Evolutionary conservation across 2,329 filamentous ascomycete species (phyloP).

Genomic region (Hymenoscyphus salicellus): DNA sequence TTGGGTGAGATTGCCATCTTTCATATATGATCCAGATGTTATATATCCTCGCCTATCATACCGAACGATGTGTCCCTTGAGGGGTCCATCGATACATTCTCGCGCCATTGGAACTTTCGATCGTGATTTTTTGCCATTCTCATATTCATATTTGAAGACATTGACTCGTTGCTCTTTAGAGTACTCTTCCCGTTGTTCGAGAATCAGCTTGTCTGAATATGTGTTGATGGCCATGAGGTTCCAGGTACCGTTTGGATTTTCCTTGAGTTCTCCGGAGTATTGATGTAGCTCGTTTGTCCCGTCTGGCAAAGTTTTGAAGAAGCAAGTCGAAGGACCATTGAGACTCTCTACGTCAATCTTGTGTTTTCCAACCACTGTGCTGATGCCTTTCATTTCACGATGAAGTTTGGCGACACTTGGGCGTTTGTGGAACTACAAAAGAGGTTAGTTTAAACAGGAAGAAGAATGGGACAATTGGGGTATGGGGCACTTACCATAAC

Average conservation of each 20-base stretch:
- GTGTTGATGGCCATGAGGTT: conserved; percentile 45
- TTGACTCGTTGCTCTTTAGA: conserved; percentile 41
- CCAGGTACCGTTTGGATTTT: conserved; percentile 43
- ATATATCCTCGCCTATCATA: conserved; percentile 53
- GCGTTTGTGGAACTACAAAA: background rate
- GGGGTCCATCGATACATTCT: conserved; percentile 45
- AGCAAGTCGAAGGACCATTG: conserved; percentile 48
- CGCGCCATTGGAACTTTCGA: conserved; percentile 42
- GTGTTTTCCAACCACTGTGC: background rate
- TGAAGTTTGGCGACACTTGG: background rate
- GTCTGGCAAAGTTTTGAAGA: conserved; percentile 31
- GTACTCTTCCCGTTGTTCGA: conserved; percentile 34
- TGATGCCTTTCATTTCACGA: conserved; percentile 10
- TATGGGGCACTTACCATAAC: background rate
- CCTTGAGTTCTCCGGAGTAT: conserved; percentile 30
- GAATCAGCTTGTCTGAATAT: conserved; percentile 46
- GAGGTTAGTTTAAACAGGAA: background rate
- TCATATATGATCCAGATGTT: conserved; percentile 51
- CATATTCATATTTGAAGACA: conserved; percentile 49
- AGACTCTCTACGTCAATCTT: conserved; percentile 44
- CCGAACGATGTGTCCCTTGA: conserved; percentile 42
- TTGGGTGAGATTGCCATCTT: conserved; percentile 48
- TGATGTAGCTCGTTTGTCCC: conserved; percentile 19
- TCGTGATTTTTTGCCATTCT: conserved; percentile 19
- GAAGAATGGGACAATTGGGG: background rate